These are phyloP conservation scores for Gremmenia infestans DNA, from an alignment of 2,329 filamentous ascomycete genomes.

Conservation along the genomic window DNA sequence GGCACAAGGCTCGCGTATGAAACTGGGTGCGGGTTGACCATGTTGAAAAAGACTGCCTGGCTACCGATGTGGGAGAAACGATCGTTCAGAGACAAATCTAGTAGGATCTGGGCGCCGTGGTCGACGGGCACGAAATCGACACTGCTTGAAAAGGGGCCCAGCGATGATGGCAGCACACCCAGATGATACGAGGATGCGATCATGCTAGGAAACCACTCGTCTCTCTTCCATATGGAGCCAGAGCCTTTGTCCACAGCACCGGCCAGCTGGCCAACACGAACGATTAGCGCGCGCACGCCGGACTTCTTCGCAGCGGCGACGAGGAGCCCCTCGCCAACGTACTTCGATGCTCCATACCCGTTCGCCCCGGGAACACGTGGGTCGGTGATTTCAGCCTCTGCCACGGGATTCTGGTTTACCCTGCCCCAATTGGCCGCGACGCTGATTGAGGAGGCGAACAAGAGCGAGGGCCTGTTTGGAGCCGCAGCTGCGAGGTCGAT, in stretches of 20 bases:
- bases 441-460: conserved; percentile 26
- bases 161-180: conserved; percentile 33
- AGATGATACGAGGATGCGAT: conserved; percentile 36
- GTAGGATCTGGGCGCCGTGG: conserved; percentile 13
- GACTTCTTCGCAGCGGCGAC: conserved; percentile 30
- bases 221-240: conserved; percentile 43
- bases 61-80: no score
- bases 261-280: conserved; percentile 45
- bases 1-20: no score
- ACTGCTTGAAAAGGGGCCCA: conserved; percentile 30
- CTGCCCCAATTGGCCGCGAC: conserved; percentile 2
- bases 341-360: conserved; percentile 27
- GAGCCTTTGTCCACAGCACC: conserved; percentile 36
- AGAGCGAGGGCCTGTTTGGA: conserved; percentile 12
- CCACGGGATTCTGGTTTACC: conserved; percentile 18
- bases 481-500: conserved; percentile 23
- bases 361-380: conserved; percentile 28
- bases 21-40: no score
- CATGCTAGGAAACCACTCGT: conserved; percentile 52
- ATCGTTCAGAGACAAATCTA: no score
- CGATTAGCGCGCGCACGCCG: conserved; percentile 36
- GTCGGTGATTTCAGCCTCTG: conserved; percentile 34
- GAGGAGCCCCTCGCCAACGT: conserved; percentile 35
- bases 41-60: no score
- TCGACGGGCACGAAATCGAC: conserved; percentile 44